Evolutionary conservation across 2,329 filamentous ascomycete genomes (phyloP), one percentile per base, ranked within the genome.

Genomic region (Microascus cirrosus): DNA sequence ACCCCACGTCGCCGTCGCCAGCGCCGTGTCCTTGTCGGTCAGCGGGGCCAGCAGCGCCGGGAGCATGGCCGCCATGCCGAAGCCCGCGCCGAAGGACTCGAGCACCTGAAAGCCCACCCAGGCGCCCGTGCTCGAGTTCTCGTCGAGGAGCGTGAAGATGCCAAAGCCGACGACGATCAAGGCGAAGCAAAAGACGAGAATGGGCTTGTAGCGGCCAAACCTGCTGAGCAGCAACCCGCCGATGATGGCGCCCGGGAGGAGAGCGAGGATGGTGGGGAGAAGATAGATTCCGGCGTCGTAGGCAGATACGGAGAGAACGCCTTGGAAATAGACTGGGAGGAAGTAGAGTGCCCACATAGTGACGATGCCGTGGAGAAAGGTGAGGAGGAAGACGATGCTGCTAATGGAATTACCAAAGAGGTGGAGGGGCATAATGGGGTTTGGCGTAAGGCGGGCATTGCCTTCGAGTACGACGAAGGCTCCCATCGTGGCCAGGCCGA

Each of bases 31-130:
- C 1, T 60, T 60, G 10, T 76, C 73, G 1, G 64, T 42, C 1
- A 76, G 61, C 0, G 66, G 61, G 0, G 74, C 76, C 62, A 74
- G 71, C 18, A 76, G 67, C 0, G 77, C 73, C 0, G 77, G 74
- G 1, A 77, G 70, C 6, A 74, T 65, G 0, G 69, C 67, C 1
- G 71, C 66, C 22, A 78, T 65, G 5, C 74, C 60, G 1, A 78
- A 60, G 1, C 78, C 78, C 2, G 68, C 60, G 0, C 77, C 78
- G 8, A 71, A 53, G 0, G 71, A 71, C 1, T 64, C 64, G 22
- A 79, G 59, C 2, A 71, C 66, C 63, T 77, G 75, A 60, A 71
- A 78, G 18, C 73, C 73, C 50, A 77, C 72, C 76, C 74, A 79
- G 42, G 69, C 65, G 4, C 62, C 63, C 0, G 68, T 63, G 1